Percentiles rank a stretch among this genome's conserved stretches.
Conservation (phyloP, 345 rosid species). For the Rhodomyrtus tomentosa region DNA sequence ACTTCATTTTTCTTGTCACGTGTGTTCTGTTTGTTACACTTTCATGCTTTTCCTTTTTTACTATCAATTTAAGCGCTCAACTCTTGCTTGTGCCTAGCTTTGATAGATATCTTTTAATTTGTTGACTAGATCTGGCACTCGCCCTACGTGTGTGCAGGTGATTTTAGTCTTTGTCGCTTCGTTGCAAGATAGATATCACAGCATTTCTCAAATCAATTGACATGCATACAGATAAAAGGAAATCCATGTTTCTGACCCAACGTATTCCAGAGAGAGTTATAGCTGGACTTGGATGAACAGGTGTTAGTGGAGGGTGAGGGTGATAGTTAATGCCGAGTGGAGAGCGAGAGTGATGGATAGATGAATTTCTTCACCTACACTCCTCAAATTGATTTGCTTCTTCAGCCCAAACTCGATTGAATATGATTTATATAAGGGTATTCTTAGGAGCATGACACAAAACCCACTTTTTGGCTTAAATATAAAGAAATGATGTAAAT, state of each 20-base stretch:
- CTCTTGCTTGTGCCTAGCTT: neutral
- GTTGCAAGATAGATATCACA: neutral
- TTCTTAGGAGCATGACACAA: neutral
- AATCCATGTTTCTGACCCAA: neutral
- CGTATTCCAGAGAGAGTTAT: neutral
- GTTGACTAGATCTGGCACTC: neutral
- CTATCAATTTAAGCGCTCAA: neutral
- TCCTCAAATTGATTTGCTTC: neutral
- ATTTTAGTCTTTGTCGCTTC: neutral
- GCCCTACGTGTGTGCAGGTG: neutral
- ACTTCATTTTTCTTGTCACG: neutral
- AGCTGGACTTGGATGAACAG: neutral
- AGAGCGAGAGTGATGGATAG: neutral
- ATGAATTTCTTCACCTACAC: neutral
- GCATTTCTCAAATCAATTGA: neutral
- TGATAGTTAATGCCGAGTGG: neutral
- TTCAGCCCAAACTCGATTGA: neutral
- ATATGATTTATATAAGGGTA: neutral
- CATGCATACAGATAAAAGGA: neutral
- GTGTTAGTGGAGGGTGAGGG: neutral
- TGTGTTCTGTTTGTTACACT: neutral
- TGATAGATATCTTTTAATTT: neutral
- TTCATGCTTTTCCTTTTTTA: neutral
- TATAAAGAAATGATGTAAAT: neutral
- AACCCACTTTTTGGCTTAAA: neutral